These are phyloP conservation scores for Tagetes patula DNA, from an alignment of 129 eudicot species.

Conservation along the genomic window DNA sequence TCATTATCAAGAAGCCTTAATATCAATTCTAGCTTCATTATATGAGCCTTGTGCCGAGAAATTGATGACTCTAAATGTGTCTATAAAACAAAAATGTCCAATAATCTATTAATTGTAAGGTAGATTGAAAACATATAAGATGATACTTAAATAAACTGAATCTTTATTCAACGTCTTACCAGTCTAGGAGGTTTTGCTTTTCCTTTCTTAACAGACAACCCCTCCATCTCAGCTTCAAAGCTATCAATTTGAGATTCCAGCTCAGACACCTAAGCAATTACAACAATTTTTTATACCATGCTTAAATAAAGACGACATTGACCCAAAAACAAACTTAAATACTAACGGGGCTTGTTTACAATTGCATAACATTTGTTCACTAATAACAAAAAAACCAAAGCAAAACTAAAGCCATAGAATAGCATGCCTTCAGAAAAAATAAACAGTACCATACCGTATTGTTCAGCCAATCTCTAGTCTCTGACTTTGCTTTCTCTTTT, in stretches of 20 bases:
- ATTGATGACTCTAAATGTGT: constrained; percentile 93
- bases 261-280: constrained; percentile 75
- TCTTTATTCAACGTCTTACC: constrained; percentile 43
- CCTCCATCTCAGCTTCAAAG: constrained; percentile 99
- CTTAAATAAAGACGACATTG: constrained; percentile 11
- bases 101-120: background rate
- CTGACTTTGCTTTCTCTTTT: constrained; percentile 96
- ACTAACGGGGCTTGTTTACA: background rate
- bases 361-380: background rate
- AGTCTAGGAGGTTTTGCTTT: constrained; percentile 96
- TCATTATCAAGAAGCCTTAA: constrained; percentile 93
- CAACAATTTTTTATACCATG: background rate
- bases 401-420: constrained; percentile 4
- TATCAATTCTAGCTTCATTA: constrained; percentile 91
- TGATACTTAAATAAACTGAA: background rate
- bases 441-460: constrained; percentile 62
- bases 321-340: constrained; percentile 13
- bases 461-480: constrained; percentile 98
- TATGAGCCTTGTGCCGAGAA: constrained; percentile 95
- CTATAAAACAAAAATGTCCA: constrained; percentile 36
- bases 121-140: background rate
- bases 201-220: constrained; percentile 94
- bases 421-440: constrained; percentile 23
- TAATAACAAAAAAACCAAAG: background rate
- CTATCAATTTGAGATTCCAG: constrained; percentile 92